Conservation (phyloP, 2,329 filamentous ascomycete genomes). For the Fusarium ambrosium region DNA sequence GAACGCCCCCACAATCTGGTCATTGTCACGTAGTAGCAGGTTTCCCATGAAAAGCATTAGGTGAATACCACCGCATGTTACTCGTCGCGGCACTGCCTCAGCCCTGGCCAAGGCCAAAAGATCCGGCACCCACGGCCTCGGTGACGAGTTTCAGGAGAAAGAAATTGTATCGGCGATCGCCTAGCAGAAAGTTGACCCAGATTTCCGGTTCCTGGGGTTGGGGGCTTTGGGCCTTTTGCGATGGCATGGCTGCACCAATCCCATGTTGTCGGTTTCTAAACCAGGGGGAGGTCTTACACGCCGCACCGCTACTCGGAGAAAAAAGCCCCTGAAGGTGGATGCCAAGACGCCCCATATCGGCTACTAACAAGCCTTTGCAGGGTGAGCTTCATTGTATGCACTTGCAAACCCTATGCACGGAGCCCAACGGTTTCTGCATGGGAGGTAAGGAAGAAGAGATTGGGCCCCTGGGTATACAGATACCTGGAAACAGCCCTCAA, state of each 20-base stretch:
- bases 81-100: conserved; percentile 15
- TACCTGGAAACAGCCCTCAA: neutral
- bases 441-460: conserved; percentile 4
- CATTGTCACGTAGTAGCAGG: conserved; percentile 16
- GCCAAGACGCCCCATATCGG: conserved; percentile 19
- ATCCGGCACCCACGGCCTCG: conserved; percentile 36
- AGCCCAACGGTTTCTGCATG: conserved; percentile 15
- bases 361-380: conserved; percentile 16
- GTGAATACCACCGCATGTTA: conserved; percentile 38
- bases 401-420: conserved; percentile 1
- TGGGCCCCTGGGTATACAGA: neutral
- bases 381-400: conserved; percentile 20
- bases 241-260: conserved; percentile 25
- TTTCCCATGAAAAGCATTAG: conserved; percentile 18
- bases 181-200: conserved; percentile 31
- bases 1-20: conserved; percentile 41
- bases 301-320: conserved; percentile 23
- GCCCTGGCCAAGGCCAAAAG: conserved; percentile 21
- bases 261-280: conserved; percentile 26
- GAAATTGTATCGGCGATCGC: conserved; percentile 37
- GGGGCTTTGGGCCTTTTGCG: conserved; percentile 12
- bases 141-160: conserved; percentile 41
- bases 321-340: conserved; percentile 15
- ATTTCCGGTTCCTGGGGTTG: conserved; percentile 36
- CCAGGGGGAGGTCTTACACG: conserved; percentile 20